These are phyloP conservation scores for Flaveria linearis DNA, from an alignment of 129 eudicot species.

Conservation along the genomic window DNA sequence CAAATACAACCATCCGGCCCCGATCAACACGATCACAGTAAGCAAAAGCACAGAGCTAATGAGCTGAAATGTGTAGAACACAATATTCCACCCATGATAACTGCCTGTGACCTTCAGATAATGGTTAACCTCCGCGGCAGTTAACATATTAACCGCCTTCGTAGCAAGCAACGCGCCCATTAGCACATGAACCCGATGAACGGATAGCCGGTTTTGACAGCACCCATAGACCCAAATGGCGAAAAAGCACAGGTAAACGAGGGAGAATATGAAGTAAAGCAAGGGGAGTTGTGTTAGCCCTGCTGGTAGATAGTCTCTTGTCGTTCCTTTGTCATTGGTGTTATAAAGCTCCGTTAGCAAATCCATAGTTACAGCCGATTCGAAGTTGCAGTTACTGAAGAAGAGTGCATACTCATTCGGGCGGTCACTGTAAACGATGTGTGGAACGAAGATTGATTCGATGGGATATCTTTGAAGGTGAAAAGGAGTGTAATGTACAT, in stretches of 20 bases:
- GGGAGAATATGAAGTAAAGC: constrained; percentile 32
- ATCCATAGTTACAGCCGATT: constrained; percentile 30
- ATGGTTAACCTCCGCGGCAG: constrained; percentile 38
- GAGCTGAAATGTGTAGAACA: constrained; percentile 36
- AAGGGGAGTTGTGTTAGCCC: constrained; percentile 45
- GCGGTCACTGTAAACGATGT: constrained; percentile 23
- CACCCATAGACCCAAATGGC: constrained; percentile 38
- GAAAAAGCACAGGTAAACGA: constrained; percentile 32
- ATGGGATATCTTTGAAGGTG: constrained; percentile 46
- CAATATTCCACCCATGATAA: constrained; percentile 47
- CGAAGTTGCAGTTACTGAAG: constrained; percentile 32
- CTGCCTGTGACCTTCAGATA: constrained; percentile 40
- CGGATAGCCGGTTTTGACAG: constrained; percentile 24
- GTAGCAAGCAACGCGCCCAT: constrained; percentile 47
- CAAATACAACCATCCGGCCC: constrained; percentile 50
- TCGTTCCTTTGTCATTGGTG: constrained; percentile 5
- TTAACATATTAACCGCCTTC: constrained; percentile 39
- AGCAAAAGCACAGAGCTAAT: constrained; percentile 33
- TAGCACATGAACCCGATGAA: constrained; percentile 41
- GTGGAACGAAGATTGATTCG: constrained; percentile 34
- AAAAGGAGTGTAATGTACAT: constrained; percentile 34
- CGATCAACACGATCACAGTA: constrained; percentile 37
- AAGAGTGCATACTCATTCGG: constrained; percentile 37
- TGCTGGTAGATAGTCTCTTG: constrained; percentile 38
- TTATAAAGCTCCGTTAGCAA: constrained; percentile 31